Evolutionary conservation across 805 yeast species (phyloP).

Genomic region (Kodamaea hsintzibuensis): DNA sequence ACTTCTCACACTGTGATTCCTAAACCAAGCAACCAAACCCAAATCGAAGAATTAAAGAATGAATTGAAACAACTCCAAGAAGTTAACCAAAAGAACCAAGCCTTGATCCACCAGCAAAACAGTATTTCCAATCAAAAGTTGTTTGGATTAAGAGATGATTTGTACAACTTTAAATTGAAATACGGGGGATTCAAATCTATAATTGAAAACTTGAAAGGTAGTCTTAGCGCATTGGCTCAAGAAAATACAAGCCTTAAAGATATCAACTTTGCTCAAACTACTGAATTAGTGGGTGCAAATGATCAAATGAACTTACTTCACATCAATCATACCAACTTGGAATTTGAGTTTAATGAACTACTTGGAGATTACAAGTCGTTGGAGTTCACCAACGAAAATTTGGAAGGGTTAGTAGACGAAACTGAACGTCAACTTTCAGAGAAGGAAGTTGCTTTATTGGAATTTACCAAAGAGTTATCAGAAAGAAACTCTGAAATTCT

Average conservation of each 20-base stretch:
- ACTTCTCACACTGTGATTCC: not conserved
- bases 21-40: constrained; percentile 11
- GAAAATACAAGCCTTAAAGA: constrained; percentile 12
- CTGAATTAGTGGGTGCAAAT: constrained; percentile 8
- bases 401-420: constrained; percentile 6
- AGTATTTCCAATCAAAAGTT: constrained; percentile 8
- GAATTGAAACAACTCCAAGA: constrained; percentile 11
- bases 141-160: constrained; percentile 13
- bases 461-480: constrained; percentile 11
- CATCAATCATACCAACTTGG: constrained; percentile 10
- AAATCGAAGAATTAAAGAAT: constrained; percentile 15
- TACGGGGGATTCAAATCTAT: constrained; percentile 9
- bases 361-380: constrained; percentile 7
- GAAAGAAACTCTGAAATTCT: constrained; percentile 6
- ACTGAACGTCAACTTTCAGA: constrained; percentile 9
- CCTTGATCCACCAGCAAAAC: constrained; percentile 5
- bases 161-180: constrained; percentile 11
- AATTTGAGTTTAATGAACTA: constrained; percentile 7
- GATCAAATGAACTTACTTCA: constrained; percentile 11
- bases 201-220: constrained; percentile 4
- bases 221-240: constrained; percentile 5
- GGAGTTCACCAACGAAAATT: not conserved
- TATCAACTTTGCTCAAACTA: constrained; percentile 8
- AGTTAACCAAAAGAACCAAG: constrained; percentile 3
- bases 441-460: constrained; percentile 12